phyloP scores from a whole-genome alignment of 2,329 filamentous ascomycete genomes.

The Magnaporthales sp. region DNA sequence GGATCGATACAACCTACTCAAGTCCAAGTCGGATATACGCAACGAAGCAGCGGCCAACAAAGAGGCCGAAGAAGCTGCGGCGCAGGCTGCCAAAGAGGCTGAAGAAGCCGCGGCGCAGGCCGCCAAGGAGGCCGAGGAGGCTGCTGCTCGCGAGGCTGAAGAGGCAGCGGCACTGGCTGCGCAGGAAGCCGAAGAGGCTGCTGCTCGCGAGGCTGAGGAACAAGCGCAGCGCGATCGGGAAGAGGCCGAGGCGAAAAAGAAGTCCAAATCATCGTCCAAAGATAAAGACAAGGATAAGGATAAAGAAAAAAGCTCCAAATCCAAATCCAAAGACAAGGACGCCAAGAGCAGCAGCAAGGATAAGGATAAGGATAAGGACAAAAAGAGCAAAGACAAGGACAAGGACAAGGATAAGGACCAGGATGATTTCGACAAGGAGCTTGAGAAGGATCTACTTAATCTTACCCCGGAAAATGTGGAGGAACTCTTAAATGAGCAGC shows the following conservation, averaged over 20 bases:
- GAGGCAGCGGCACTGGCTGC: slow-evolving; percentile 14
- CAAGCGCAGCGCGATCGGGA: slow-evolving; percentile 17
- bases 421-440: slow-evolving; percentile 18
- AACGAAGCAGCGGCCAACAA: slow-evolving; percentile 17
- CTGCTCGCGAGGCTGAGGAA: slow-evolving; percentile 11
- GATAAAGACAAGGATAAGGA: slow-evolving; percentile 20
- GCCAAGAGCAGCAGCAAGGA: slow-evolving; percentile 14
- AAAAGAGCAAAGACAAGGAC: slow-evolving; percentile 10
- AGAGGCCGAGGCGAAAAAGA: slow-evolving; percentile 24
- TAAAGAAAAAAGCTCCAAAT: slow-evolving; percentile 15
- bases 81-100: slow-evolving; percentile 22
- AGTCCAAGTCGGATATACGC: slow-evolving; percentile 21
- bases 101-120: slow-evolving; percentile 6
- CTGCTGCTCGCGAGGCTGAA: slow-evolving; percentile 18
- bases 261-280: slow-evolving; percentile 30
- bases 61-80: slow-evolving; percentile 12
- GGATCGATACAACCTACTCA: slow-evolving; percentile 24
- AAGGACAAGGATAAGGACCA: slow-evolving; percentile 16
- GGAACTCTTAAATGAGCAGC: slow-evolving; percentile 24
- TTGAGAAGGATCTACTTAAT: slow-evolving; percentile 20
- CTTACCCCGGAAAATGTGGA: slow-evolving; percentile 34
- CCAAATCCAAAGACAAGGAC: slow-evolving; percentile 18
- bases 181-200: slow-evolving; percentile 10
- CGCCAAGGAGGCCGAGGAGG: slow-evolving; percentile 15
- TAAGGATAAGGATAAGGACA: slow-evolving; percentile 17